These are phyloP conservation scores for Mortierella alpina DNA, from an alignment of 192 early-diverging fungal species.

Conservation along the genomic window DNA sequence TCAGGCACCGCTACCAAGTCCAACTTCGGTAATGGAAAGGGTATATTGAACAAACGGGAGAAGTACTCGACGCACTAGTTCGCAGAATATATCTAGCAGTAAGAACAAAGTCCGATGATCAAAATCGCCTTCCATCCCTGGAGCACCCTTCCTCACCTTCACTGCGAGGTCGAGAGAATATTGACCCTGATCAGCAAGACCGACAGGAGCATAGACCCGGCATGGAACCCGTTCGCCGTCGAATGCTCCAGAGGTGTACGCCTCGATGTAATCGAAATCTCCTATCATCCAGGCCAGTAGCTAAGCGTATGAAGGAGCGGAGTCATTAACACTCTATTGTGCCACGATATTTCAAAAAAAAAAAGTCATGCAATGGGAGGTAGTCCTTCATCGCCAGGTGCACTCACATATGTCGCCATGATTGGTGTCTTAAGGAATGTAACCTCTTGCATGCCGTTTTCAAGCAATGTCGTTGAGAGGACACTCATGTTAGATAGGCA, in stretches of 20 bases:
- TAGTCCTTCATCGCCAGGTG: neutral
- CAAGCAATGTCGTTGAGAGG: slow-evolving; percentile 24
- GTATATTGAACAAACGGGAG: slow-evolving; percentile 57
- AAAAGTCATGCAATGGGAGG: neutral
- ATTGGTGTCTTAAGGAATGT: slow-evolving; percentile 51
- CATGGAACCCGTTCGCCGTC: slow-evolving; percentile 56
- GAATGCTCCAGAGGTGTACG: slow-evolving; percentile 41
- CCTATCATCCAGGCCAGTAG: slow-evolving; percentile 66
- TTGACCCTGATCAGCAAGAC: slow-evolving; percentile 46
- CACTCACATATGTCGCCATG: slow-evolving; percentile 53
- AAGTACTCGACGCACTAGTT: slow-evolving; percentile 47
- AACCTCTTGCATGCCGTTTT: slow-evolving; percentile 48
- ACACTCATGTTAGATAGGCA: slow-evolving; percentile 68
- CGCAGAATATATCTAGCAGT: neutral
- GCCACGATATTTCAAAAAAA: neutral
- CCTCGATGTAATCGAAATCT: slow-evolving; percentile 59
- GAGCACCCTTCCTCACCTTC: slow-evolving; percentile 5
- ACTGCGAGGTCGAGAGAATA: slow-evolving; percentile 52
- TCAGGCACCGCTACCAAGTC: slow-evolving; percentile 74
- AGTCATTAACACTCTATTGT: neutral
- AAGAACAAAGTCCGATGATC: neutral
- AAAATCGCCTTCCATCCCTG: neutral
- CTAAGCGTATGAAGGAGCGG: slow-evolving; percentile 55
- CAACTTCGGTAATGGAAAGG: slow-evolving; percentile 59
- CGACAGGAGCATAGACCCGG: slow-evolving; percentile 61